Evolutionary conservation across 2,329 filamentous ascomycete genomes (phyloP), one percentile per base, ranked within the genome.

Genomic region (Aureobasidium lini): DNA sequence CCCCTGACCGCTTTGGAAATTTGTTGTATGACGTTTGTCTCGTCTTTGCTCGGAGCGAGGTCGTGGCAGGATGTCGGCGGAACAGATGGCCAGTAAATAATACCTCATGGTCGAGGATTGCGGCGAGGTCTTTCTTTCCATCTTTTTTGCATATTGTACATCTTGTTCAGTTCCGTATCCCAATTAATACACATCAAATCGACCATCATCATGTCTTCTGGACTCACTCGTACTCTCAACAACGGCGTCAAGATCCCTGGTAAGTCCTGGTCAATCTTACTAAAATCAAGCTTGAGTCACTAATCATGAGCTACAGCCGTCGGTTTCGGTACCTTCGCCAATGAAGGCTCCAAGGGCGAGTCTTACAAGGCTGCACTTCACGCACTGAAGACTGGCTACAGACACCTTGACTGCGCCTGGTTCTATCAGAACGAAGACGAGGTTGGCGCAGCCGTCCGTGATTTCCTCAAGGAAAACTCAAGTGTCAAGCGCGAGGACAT

Each of bases 281-380:
- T 31, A 8, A 34, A 37, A 37, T 32, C n/a, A 31, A 40, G 34
- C 48, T 40, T 18, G 23, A 40, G 15, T 52, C n/a, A 18, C 57
- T 59, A 16, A 59, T 18, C 16, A 44, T 10, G 57, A 43, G 28
- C 46, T 56, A 28, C 28, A 62, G 83, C 77, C 49, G 73, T 86
- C 34, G 84, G 84, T 29, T 86, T 87, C 66, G 84, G 84, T 65
- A 86, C 84, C 65, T 86, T 85, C 67, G 81, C 83, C 70, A 87
- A 81, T 71, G 85, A 89, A 73, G 85, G 84, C 60, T 69, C 76
- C 62, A 75, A 77, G 64, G 82, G 82, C 40, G 81, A 84, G 74
- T 80, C 80, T 46, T 84, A 84, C 75, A 77, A 75, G 60, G 78
- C 78, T 37, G 76, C 78, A 59, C 70, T 71, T 15, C 76, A 77